phyloP scores from a whole-genome alignment of 495 filamentous ascomycete species.

The Neohortaea acidophila region DNA sequence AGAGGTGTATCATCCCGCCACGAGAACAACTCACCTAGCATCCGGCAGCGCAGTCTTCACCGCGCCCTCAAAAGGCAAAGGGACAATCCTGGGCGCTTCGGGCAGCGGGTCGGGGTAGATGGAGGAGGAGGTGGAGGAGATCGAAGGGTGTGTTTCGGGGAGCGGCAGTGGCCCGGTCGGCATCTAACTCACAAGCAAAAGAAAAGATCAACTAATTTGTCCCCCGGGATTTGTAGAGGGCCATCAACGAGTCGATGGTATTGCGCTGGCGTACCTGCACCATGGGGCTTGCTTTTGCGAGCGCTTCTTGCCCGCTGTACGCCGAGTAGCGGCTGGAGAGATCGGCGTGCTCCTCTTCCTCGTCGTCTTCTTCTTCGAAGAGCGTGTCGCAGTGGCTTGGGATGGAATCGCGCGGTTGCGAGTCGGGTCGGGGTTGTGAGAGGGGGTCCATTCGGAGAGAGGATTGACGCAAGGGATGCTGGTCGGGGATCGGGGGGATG shows the following conservation, averaged over 20 bases:
- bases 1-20: neutral
- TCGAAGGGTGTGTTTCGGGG: no score
- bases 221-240: constrained; percentile 1
- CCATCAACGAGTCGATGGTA: constrained; percentile 8
- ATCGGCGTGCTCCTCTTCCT: neutral
- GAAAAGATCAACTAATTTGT: constrained; percentile 1
- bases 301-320: constrained; percentile 6
- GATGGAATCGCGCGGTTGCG: constrained; percentile 1
- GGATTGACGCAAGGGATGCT: neutral
- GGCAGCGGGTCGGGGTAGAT: constrained; percentile 5
- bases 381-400: constrained; percentile 1
- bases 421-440: neutral
- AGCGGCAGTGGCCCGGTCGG: neutral
- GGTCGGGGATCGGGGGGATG: neutral
- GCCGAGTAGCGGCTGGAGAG: no score
- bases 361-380: constrained; percentile 4
- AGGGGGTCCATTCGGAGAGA: neutral
- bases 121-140: no score
- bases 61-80: constrained; percentile 7
- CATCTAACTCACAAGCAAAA: neutral
- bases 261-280: constrained; percentile 12
- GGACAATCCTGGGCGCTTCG: constrained; percentile 1
- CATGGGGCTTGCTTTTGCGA: constrained; percentile 6
- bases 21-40: constrained; percentile 2
- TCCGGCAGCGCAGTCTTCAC: constrained; percentile 14